Base-by-base conservation (phyloP, 1,139 yeast species). In the Saccharomyces hybrid region DNA sequence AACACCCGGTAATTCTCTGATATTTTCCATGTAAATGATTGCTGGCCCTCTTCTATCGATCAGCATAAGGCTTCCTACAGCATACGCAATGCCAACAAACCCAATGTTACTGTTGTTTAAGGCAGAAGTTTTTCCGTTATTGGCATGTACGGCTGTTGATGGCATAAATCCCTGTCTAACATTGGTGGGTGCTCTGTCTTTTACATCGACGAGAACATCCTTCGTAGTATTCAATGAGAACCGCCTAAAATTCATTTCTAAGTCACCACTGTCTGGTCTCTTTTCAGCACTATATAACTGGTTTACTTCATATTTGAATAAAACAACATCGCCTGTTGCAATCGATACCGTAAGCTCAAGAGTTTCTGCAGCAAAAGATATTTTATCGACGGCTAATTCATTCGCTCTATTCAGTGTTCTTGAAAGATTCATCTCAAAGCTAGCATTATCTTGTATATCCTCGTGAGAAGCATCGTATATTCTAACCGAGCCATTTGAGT, bases 1-100 rank as follows among this genome's bases (percentile, higher is more conserved):
- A 53, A 57, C 53, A 4, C 60, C 61, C 2, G 70, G 58, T 13
- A 63, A 53, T 25, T 64, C 61, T 26, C 58, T 63, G 11, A 73
- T 58, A 41, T 73, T 71, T n/a, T 77, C 83, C 59, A 82, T 78
- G 62, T 76, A 80, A 31, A 91, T 86, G 2, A 88, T 75, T 0
- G 90, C 89, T 1, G 96, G 96, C 0, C 95, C 96, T 57, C 97
- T 77, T 55, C 89, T 77, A 70, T 93, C 98, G 58, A 95, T 74
- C 0, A 93, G 84, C 3, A 86, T 72, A 32, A 93, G 62, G 47
- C 83, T 78, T 26, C 99, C 99, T 13, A 85, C 80, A 50, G 79
- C 79, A 68, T 88, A 90, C 0, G 88, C 96, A 51, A 88, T 75
- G 0, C 90, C 96, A 4, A 87, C 88, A 73, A 93, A 90, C 0